These are phyloP conservation scores for Casuarina equisetifolia DNA, from an alignment of 306 rosid genomes.

Conservation along the genomic window DNA sequence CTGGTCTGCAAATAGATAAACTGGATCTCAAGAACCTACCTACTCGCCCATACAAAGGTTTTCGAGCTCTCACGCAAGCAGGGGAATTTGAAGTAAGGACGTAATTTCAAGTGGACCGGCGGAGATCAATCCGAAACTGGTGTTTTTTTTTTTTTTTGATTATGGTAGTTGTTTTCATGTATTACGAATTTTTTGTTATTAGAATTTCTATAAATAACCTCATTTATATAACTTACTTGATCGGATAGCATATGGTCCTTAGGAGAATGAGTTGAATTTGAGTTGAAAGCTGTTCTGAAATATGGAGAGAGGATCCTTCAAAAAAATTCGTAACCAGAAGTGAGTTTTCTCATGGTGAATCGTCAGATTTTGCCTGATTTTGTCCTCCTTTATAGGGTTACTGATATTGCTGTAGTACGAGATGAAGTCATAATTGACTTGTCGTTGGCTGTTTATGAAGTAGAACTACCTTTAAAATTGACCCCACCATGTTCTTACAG, in stretches of 20 bases:
- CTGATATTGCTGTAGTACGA: background rate
- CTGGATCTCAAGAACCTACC: slow-evolving; percentile 72
- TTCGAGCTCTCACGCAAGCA: slow-evolving; percentile 80
- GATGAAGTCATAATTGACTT: background rate
- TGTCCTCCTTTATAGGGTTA: background rate
- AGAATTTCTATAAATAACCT: background rate
- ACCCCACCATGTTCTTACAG: too few relatives aligned
- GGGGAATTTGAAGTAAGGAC: slow-evolving; percentile 91
- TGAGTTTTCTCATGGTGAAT: background rate
- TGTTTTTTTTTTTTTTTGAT: background rate
- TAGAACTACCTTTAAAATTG: too few relatives aligned
- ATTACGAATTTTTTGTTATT: background rate
- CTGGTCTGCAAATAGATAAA: slow-evolving; percentile 85
- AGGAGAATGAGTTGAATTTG: background rate
- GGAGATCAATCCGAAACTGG: background rate
- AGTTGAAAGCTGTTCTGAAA: background rate
- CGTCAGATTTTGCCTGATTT: background rate
- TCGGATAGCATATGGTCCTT: background rate
- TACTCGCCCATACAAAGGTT: slow-evolving; percentile 75
- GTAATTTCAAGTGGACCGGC: slow-evolving; percentile 2
- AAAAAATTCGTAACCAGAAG: too few relatives aligned
- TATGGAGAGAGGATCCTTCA: background rate
- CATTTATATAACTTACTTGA: background rate
- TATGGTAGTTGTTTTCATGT: background rate
- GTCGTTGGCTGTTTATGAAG: background rate